phyloP scores from a whole-genome alignment of 768 basidiomycete species.

The Boletus tomentosulus region DNA sequence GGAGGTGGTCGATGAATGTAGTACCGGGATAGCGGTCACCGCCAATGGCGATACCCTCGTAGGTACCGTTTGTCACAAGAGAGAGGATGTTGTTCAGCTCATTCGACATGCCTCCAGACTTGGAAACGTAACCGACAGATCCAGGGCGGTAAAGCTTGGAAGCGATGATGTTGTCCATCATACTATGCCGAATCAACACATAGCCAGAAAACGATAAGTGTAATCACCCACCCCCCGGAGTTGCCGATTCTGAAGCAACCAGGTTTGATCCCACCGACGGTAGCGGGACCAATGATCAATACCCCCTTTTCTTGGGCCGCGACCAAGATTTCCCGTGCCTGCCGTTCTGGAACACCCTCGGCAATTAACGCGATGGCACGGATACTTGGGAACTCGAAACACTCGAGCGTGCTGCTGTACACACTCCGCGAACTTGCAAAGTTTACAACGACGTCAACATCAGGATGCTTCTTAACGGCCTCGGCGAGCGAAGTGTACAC shows the following conservation, averaged over 20 bases:
- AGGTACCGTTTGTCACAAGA: constrained; percentile 93
- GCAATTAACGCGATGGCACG: constrained; percentile 86
- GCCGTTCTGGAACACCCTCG: constrained; percentile 97
- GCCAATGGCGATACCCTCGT: constrained; percentile 99
- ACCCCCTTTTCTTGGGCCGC: constrained; percentile 81
- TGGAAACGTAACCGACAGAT: constrained; percentile 97
- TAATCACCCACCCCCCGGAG: constrained; percentile 76
- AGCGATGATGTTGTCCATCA: constrained; percentile 99
- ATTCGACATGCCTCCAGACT: constrained; percentile 99
- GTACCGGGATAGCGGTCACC: constrained; percentile 99
- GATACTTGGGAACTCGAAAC: constrained; percentile 50
- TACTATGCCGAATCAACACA: constrained; percentile 42
- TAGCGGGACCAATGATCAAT: constrained; percentile 94
- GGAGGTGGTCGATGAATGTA: constrained; percentile 97
- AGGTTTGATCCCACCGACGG: constrained; percentile 99
- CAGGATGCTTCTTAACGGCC: constrained; percentile 90
- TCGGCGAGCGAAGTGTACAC: constrained; percentile 93
- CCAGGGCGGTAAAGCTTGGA: constrained; percentile 98
- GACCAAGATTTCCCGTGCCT: constrained; percentile 94
- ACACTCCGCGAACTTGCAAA: constrained; percentile 93
- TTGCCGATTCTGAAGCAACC: constrained; percentile 99
- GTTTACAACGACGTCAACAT: constrained; percentile 98
- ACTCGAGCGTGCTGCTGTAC: constrained; percentile 92
- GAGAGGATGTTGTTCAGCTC: constrained; percentile 99
- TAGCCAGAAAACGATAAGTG: not conserved